Conservation (phyloP, 345 rosid genomes). For the Trapa incisa region DNA sequence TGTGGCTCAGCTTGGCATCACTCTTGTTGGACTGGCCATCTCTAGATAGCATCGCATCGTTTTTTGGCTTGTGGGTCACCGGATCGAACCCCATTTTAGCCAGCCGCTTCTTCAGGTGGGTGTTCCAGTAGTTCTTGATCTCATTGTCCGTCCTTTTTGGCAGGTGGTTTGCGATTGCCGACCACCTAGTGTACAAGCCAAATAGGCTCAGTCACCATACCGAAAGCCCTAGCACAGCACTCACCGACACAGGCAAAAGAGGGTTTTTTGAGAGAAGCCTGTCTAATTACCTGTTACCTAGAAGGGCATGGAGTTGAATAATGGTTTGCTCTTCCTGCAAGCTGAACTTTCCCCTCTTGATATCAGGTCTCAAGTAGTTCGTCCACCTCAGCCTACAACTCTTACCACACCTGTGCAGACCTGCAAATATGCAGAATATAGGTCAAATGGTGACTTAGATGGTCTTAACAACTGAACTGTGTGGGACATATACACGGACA, state of each 20-base stretch:
- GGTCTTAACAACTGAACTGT: too few relatives aligned
- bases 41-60: too few relatives aligned
- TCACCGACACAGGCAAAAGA: neutral
- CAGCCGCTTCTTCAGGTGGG: conserved; percentile 36
- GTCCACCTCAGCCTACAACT: conserved; percentile 58
- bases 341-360: conserved; percentile 46
- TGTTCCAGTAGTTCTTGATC: conserved; percentile 52
- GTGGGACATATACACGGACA: too few relatives aligned
- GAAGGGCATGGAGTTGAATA: conserved; percentile 46
- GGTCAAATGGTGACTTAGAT: too few relatives aligned
- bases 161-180: conserved; percentile 38
- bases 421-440: conserved; percentile 7
- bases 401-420: conserved; percentile 55
- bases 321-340: conserved; percentile 46
- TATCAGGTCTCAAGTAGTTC: conserved; percentile 45
- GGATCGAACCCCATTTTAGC: conserved; percentile 25
- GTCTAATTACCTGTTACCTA: conserved; percentile 36
- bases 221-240: neutral
- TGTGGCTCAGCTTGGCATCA: conserved; percentile 44
- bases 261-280: neutral
- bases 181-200: conserved; percentile 26
- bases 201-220: neutral
- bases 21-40: too few relatives aligned
- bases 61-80: conserved; percentile 29
- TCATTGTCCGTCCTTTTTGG: conserved; percentile 47